Percentiles rank a stretch among this genome's conserved stretches.
These are phyloP conservation scores for Cudoniella acicularis DNA, from an alignment of 495 filamentous ascomycete species.

Conservation along the genomic window DNA sequence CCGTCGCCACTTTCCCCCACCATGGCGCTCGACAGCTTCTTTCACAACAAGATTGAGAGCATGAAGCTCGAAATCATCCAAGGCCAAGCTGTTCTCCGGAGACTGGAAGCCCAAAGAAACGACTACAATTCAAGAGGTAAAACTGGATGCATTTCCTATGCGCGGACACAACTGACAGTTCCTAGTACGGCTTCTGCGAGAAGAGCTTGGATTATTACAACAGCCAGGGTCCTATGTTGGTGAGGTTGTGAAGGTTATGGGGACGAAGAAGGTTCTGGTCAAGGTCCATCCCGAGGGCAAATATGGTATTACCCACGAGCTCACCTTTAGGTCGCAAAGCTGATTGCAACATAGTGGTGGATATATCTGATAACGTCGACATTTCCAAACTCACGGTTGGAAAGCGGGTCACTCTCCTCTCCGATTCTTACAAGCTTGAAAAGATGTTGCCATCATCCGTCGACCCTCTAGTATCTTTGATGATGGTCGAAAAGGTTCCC, in stretches of 20 bases:
- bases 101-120: slow-evolving; percentile 96
- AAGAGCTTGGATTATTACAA: slow-evolving; percentile 94
- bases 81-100: slow-evolving; percentile 88
- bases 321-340: neutral
- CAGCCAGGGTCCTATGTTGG: slow-evolving; percentile 98
- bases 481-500: slow-evolving; percentile 99
- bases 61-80: slow-evolving; percentile 99
- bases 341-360: slow-evolving; percentile 66
- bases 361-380: slow-evolving; percentile 92
- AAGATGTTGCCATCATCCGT: slow-evolving; percentile 97
- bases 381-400: slow-evolving; percentile 92
- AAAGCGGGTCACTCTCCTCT: slow-evolving; percentile 94
- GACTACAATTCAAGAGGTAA: slow-evolving; percentile 90
- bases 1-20: slow-evolving; percentile 30
- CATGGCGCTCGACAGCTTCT: slow-evolving; percentile 99
- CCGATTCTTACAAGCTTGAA: slow-evolving; percentile 95
- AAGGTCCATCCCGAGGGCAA: slow-evolving; percentile 99
- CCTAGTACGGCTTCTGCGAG: slow-evolving; percentile 79
- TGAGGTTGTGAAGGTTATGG: slow-evolving; percentile 99
- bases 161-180: slow-evolving; percentile 8
- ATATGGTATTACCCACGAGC: slow-evolving; percentile 69
- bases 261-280: slow-evolving; percentile 97
- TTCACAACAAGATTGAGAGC: slow-evolving; percentile 98
- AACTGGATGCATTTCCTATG: neutral
- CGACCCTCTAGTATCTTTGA: slow-evolving; percentile 97